Evolutionary conservation across 495 filamentous ascomycete species (phyloP).

Genomic region (Thozetella sp.): DNA sequence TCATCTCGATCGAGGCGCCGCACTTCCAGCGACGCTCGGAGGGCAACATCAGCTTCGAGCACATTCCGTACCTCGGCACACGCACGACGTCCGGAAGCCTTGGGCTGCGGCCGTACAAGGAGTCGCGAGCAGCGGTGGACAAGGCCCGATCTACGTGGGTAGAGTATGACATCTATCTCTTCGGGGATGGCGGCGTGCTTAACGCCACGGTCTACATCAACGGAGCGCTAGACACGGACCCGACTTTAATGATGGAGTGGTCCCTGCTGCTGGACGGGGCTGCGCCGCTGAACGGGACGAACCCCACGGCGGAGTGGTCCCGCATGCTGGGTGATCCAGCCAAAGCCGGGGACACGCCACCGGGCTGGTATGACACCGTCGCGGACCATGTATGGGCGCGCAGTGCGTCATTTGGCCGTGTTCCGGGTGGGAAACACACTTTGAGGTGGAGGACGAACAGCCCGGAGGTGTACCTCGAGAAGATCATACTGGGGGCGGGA

Average conservation of each 20-base stretch:
- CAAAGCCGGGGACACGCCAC: constrained; percentile 41
- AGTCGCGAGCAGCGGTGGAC: constrained; percentile 26
- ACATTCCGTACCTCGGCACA: constrained; percentile 42
- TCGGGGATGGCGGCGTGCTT: constrained; percentile 35
- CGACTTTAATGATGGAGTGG: constrained; percentile 21
- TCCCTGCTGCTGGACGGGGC: constrained; percentile 47
- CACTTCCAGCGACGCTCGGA: constrained; percentile 39
- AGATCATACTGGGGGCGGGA: constrained; percentile 55
- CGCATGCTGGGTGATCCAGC: constrained; percentile 48
- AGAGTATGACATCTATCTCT: constrained; percentile 58
- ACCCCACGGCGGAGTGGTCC: neutral
- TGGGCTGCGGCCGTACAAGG: constrained; percentile 47
- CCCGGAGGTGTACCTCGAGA: constrained; percentile 60
- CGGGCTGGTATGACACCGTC: constrained; percentile 53
- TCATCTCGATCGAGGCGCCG: constrained; percentile 57
- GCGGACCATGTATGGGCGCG: constrained; percentile 56
- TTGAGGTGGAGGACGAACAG: constrained; percentile 55
- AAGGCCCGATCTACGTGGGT: constrained; percentile 36
- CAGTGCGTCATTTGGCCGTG: constrained; percentile 40
- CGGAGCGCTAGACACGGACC: constrained; percentile 27
- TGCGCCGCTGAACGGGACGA: constrained; percentile 36
- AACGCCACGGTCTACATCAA: constrained; percentile 56
- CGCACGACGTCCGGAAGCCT: constrained; percentile 48
- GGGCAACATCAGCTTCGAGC: constrained; percentile 15
- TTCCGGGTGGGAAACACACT: constrained; percentile 39